Base-by-base conservation (phyloP, 2,329 filamentous ascomycete genomes). In the Rosellinia necatrix region DNA sequence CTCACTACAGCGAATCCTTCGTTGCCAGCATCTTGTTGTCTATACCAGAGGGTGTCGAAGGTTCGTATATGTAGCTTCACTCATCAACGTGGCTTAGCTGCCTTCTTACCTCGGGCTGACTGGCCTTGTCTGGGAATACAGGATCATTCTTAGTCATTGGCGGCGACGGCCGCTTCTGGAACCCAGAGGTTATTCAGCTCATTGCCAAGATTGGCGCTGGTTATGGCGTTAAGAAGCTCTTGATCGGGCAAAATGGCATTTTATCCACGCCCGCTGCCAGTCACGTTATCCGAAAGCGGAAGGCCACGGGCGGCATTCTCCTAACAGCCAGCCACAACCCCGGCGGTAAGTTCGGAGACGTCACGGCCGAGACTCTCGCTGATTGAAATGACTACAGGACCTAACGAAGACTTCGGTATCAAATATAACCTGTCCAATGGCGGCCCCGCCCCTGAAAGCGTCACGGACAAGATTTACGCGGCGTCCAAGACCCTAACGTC, bases 341-440 rank as follows among this genome's bases (percentile, higher is more conserved):
- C 59, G 94, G 94, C 75, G 94, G 93, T 93, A 79, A 75, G 87
- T 65, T 48, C 13, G 9, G 4, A 41, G 21, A 6, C 22, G 1
- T 6, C 2, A 29, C n/a, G 29, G 15, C 37, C 13, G 7, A n/a
- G 21, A 41, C 9, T 3, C 7, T 35, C 13, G 32, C 49, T 48
- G 1, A 44, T 52, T 55, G 51, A 65, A 30, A 40, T 21, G 52
- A 25, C 10, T 43, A 38, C 66, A 96, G 91, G 92, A 48, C 94
- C 94, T 60, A 89, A 85, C 67, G 89, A 94, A 73, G 94, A 99
- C 77, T 99, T 99, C 69, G 94, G 94, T 68, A 99, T 99, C 87
- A 99, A 99, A 81, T 99, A 99, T 85, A 99, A 99, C 82, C 82
- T 99, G 57, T 82, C 91, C 74, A 97, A 99, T 71, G 94, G 94